Evolutionary conservation across 306 rosid species (phyloP), one percentile per base, ranked within the genome.

Genomic region (Purshia tridentata): DNA sequence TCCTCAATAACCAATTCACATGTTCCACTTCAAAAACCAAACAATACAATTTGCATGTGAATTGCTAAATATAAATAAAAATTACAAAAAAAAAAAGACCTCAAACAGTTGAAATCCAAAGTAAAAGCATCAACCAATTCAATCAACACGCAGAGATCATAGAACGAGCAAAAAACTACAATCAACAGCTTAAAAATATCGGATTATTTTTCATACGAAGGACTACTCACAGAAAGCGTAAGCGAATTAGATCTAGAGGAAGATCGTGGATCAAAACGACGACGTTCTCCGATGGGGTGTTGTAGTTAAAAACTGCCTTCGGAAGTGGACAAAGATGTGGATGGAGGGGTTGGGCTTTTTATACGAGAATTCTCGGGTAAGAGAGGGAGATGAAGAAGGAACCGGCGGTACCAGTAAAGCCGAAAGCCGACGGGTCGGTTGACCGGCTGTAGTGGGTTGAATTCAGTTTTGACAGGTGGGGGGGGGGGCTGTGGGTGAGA

Each of bases 381-480:
- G 39, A 46, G 70, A 9, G 69, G 70, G 68, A 63, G 57, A 9
- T 8, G 45, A 56, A 57, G 83, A 58, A 44, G 62, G 81, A 67
- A 87, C 92, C 81, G 90, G 80, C 72, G 63, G 65, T 73, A 50
- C 62, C 88, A 81, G 87, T 72, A 18, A 47, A 40, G 51, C 29
- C 39, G 70, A 45, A 52, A 42, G 7, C 0, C 19, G 51, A 47
- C 2, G 3, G 9, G 53, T n/a, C 47, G 11, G 51, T 2, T 35
- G 70, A 85, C 96, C 86, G 91, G 91, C 48, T 79, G 65, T 82
- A 70, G 74, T 69, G 9, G 88, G 92, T 89, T 61, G 20, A 47
- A 18, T 67, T 13, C 5, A 40, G 19, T 6, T 41, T 49, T 67
- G 57, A 45, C 69, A 47, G 58, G n/a, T 45, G 35, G 69, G 15